A percentile compares a stretch with the other conserved stretches of the same genome.
Evolutionary conservation across 441 rosid genomes (phyloP).

Genomic region (Breynia disticha): DNA sequence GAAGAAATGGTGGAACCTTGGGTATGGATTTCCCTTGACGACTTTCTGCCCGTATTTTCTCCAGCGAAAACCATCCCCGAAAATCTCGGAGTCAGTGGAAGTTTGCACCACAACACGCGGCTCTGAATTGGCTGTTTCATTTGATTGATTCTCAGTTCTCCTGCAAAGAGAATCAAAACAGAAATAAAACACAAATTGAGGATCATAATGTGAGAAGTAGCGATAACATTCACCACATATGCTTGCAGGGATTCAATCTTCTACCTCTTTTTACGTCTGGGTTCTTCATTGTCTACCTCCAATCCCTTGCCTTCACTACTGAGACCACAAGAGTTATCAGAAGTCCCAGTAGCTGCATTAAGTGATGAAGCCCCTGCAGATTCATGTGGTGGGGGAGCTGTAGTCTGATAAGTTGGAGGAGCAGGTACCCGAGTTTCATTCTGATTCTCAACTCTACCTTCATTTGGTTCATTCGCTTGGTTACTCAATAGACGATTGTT

Average conservation of each 20-base stretch:
- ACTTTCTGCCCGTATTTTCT: slow-evolving; percentile 97
- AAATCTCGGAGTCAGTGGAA: slow-evolving; percentile 51
- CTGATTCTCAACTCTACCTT: slow-evolving; percentile 38
- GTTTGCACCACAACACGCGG: slow-evolving; percentile 28
- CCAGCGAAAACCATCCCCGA: slow-evolving; percentile 94
- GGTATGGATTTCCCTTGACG: slow-evolving; percentile 85
- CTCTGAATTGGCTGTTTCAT: slow-evolving; percentile 42
- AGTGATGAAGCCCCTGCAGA: slow-evolving; percentile 22
- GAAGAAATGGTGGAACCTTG: slow-evolving; percentile 36
- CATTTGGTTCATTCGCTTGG: slow-evolving; percentile 31
- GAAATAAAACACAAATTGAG: neutral
- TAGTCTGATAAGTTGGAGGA: slow-evolving; percentile 26
- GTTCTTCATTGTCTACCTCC: slow-evolving; percentile 50
- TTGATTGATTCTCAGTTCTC: slow-evolving; percentile 48
- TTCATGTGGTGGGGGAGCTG: slow-evolving; percentile 18
- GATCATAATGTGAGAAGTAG: slow-evolving; percentile 4
- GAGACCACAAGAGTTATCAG: slow-evolving; percentile 56
- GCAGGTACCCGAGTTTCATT: slow-evolving; percentile 30
- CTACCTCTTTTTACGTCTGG: slow-evolving; percentile 64
- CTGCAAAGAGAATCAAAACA: slow-evolving; percentile 14
- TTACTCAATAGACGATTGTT: slow-evolving; percentile 22
- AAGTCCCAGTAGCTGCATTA: slow-evolving; percentile 26
- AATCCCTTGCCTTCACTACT: slow-evolving; percentile 45
- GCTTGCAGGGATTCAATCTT: neutral
- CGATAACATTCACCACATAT: neutral